A percentile compares a stretch with the other conserved stretches of the same genome.
These are phyloP conservation scores for Torulaspora microellipsoides DNA, from an alignment of 805 yeast species.

Conservation along the genomic window DNA sequence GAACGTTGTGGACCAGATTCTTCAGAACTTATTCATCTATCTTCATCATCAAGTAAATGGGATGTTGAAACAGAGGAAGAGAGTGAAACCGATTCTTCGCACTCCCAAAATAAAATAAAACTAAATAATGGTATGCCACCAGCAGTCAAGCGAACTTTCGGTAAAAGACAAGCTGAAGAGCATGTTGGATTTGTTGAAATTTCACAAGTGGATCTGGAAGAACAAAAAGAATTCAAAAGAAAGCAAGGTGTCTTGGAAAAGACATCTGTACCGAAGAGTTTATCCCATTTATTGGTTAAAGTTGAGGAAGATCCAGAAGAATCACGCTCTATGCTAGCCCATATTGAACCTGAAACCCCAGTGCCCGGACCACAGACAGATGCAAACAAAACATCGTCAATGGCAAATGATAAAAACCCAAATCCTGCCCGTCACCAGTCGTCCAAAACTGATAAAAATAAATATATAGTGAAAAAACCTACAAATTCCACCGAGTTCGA, in stretches of 20 bases:
- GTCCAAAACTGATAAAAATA: slow-evolving; percentile 5
- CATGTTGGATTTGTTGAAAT: slow-evolving; percentile 38
- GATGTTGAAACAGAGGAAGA: slow-evolving; percentile 4
- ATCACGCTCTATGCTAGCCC: slow-evolving; percentile 4
- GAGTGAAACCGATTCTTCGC: slow-evolving; percentile 1
- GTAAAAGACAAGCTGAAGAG: slow-evolving; percentile 29
- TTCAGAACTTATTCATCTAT: slow-evolving; percentile 45
- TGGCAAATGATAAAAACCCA: background rate
- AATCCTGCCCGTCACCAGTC: too few relatives aligned
- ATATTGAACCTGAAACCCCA: too few relatives aligned
- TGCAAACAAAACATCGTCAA: background rate
- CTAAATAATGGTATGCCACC: slow-evolving; percentile 53
- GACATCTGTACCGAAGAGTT: slow-evolving; percentile 49
- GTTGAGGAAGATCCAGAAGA: slow-evolving; percentile 26
- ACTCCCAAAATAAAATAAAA: background rate
- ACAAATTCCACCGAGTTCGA: slow-evolving; percentile 28
- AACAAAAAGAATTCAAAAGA: slow-evolving; percentile 46
- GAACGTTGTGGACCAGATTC: slow-evolving; percentile 63
- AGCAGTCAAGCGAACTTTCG: slow-evolving; percentile 46
- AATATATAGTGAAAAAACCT: slow-evolving; percentile 33
- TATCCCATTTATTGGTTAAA: slow-evolving; percentile 45
- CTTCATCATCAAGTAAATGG: slow-evolving; percentile 7
- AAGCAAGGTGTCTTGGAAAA: slow-evolving; percentile 49
- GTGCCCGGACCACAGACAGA: background rate
- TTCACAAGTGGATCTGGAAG: slow-evolving; percentile 36